Evolutionary conservation across 371 early-diverging fungal species (phyloP).

Genomic region (Fennellomyces sp.): DNA sequence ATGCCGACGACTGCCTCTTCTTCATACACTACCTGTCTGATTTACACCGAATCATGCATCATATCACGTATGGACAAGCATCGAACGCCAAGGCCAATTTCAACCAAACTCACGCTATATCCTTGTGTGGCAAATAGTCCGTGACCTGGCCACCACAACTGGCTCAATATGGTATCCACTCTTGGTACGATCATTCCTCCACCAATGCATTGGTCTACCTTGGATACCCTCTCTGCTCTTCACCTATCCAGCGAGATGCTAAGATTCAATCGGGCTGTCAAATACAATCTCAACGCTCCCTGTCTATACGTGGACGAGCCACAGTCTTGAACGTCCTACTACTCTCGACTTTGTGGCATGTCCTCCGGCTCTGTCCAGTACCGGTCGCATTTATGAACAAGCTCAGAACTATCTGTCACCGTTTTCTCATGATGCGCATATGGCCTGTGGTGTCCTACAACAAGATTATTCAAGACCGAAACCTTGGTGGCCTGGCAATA

Average conservation of each 20-base stretch:
- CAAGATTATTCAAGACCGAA: background rate
- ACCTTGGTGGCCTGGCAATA: background rate
- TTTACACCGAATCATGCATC: background rate
- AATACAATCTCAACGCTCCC: background rate
- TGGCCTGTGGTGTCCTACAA: background rate
- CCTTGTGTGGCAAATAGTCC: too few species aligned
- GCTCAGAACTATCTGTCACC: background rate
- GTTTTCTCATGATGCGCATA: background rate
- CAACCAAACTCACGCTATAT: background rate
- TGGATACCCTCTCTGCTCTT: too few species aligned
- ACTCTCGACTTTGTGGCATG: background rate
- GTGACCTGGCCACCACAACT: too few species aligned
- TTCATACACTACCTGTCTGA: background rate
- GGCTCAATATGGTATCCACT: too few species aligned
- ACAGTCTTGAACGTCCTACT: background rate
- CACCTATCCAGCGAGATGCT: too few species aligned
- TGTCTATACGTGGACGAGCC: background rate
- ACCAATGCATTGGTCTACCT: too few species aligned
- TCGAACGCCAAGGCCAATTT: conserved; percentile 9
- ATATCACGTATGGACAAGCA: background rate
- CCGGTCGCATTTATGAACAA: background rate
- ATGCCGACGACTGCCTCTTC: conserved; percentile 12
- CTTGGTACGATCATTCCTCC: too few species aligned
- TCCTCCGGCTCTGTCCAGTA: background rate
- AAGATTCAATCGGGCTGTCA: background rate